Percentiles rank a stretch among this genome's conserved stretches.
phyloP scores from a whole-genome alignment of 805 yeast genomes.

The Nakazawaea sp. region DNA sequence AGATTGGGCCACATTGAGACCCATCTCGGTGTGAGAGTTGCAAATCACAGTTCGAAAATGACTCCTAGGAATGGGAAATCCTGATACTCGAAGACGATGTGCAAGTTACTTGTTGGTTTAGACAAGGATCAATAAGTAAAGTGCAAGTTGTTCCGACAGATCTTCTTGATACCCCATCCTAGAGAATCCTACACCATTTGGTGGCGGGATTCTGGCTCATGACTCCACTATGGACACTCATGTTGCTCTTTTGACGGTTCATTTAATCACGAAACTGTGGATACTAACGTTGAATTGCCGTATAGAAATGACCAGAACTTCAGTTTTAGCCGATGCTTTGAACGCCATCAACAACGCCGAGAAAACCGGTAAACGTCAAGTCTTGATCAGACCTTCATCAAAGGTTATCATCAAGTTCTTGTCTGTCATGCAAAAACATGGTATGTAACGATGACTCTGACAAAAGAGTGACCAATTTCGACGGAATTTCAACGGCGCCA shows the following conservation, averaged over 20 bases:
- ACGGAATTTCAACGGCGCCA: neutral
- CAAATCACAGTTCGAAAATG: no score
- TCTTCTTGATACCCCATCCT: constrained; percentile 12
- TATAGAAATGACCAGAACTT: constrained; percentile 87
- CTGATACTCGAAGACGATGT: constrained; percentile 10
- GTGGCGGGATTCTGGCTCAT: constrained; percentile 27
- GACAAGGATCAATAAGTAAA: no score
- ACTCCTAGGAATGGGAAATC: constrained; percentile 12
- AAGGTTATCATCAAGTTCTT: constrained; percentile 97
- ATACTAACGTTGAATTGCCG: constrained; percentile 16
- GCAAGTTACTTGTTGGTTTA: constrained; percentile 7
- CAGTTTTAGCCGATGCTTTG: constrained; percentile 98
- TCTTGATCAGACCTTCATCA: constrained; percentile 95
- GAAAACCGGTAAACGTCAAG: constrained; percentile 99
- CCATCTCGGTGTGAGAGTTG: no score
- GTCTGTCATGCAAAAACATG: constrained; percentile 97
- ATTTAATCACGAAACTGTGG: constrained; percentile 20
- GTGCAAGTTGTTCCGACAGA: neutral
- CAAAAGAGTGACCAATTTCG: neutral
- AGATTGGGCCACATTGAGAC: no score
- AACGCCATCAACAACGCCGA: constrained; percentile 99
- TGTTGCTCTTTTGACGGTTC: constrained; percentile 31
- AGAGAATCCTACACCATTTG: constrained; percentile 2
- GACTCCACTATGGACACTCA: constrained; percentile 43
- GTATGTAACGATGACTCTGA: constrained; percentile 33